Percentiles rank a stretch among this genome's conserved stretches.
These are phyloP conservation scores for Bocquillonia castaneifolia DNA, from an alignment of 441 rosid genomes.

Conservation along the genomic window DNA sequence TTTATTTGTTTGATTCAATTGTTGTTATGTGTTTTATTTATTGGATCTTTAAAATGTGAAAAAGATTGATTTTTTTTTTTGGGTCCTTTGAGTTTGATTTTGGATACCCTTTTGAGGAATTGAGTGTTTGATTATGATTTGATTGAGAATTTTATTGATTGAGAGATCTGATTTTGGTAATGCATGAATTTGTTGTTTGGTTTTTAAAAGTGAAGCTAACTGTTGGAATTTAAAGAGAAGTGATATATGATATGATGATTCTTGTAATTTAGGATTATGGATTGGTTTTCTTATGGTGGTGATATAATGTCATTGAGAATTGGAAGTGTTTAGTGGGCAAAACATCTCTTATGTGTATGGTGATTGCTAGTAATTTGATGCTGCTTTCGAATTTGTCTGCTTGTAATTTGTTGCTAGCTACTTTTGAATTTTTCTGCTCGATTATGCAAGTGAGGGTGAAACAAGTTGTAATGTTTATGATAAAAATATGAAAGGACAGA, in stretches of 20 bases:
- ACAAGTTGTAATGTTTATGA: background rate
- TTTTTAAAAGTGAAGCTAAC: background rate
- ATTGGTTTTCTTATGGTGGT: background rate
- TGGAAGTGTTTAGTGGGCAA: background rate
- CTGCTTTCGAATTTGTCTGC: too few relatives aligned
- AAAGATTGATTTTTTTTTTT: background rate
- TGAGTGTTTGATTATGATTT: background rate
- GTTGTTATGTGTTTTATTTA: background rate
- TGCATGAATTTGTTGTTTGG: background rate
- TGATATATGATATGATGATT: background rate
- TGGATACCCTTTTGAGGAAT: background rate
- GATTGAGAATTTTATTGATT: background rate
- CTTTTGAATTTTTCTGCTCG: conserved; percentile 2
- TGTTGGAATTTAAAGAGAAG: background rate
- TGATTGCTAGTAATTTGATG: background rate
- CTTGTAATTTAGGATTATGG: background rate
- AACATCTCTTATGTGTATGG: background rate
- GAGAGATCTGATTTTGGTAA: conserved; percentile 1
- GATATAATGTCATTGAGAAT: background rate
- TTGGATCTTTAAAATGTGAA: background rate
- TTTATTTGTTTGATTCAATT: background rate
- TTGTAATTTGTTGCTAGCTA: background rate
- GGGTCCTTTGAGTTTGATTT: background rate
- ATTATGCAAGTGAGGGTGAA: background rate
- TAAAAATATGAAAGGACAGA: background rate